phyloP scores from a whole-genome alignment of 306 rosid genomes.

The Luffa acutangula region DNA sequence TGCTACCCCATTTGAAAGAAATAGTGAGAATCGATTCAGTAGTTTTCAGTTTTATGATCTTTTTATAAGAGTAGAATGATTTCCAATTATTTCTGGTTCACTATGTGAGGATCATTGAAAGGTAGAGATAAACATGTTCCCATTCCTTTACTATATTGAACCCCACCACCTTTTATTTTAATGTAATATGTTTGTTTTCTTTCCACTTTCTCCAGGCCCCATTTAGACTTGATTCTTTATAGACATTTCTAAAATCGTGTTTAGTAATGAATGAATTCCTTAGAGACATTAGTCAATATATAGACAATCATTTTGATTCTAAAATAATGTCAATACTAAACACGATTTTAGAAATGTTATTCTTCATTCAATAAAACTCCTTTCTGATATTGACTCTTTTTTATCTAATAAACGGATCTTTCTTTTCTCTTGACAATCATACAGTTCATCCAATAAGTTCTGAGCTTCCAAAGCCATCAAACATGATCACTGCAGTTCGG shows the following conservation, averaged over 20 bases:
- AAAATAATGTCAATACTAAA: background rate
- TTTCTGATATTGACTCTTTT: background rate
- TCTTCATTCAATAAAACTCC: background rate
- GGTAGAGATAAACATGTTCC: background rate
- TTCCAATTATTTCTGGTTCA: background rate
- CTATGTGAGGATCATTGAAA: background rate
- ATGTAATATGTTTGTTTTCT: background rate
- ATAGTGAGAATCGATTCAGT: background rate
- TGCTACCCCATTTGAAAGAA: background rate
- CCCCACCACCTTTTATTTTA: background rate
- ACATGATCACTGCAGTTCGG: conserved; percentile 62
- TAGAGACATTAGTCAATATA: background rate
- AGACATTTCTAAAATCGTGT: too few species aligned
- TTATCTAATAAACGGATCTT: background rate
- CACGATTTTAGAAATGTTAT: background rate
- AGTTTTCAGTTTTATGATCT: background rate
- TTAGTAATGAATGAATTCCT: too few species aligned
- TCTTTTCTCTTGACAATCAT: background rate
- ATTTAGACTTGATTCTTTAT: background rate
- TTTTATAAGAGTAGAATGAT: background rate
- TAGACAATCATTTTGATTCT: background rate
- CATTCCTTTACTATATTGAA: background rate
- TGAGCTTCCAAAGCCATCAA: conserved; percentile 60
- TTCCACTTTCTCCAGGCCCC: background rate
- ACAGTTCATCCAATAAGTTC: conserved; percentile 90